These are phyloP conservation scores for Dendrobium catenatum DNA, from an alignment of 106 monocot species.

Conservation along the genomic window DNA sequence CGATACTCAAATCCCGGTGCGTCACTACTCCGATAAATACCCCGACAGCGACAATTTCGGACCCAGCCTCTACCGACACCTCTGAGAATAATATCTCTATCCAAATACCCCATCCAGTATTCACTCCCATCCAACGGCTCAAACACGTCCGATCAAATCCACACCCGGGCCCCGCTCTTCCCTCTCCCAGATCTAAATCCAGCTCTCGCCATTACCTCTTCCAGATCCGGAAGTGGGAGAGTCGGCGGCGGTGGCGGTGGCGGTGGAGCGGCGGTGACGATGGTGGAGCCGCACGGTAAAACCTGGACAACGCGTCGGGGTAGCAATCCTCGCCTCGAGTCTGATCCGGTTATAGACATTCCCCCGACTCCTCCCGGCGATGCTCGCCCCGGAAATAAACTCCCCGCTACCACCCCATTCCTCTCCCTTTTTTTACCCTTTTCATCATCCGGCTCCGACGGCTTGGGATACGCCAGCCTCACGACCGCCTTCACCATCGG, in stretches of 20 bases:
- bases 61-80: neutral
- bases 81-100: neutral
- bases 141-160: neutral
- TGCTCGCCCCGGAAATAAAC: neutral
- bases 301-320: slow-evolving; percentile 28
- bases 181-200: slow-evolving; percentile 1
- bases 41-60: too few species aligned
- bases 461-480: neutral
- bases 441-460: neutral
- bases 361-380: slow-evolving; percentile 19
- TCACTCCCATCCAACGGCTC: slow-evolving; percentile 2
- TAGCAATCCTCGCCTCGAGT: slow-evolving; percentile 27
- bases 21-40: too few species aligned
- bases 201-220: neutral
- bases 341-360: slow-evolving; percentile 26
- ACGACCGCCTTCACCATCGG: slow-evolving; percentile 20
- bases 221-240: neutral
- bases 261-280: neutral
- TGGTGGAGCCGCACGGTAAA: slow-evolving; percentile 22
- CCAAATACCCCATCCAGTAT: neutral
- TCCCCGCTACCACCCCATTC: neutral
- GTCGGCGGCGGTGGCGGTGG: neutral
- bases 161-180: neutral
- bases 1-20: too few species aligned
- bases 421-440: slow-evolving; percentile 11